Conservation (phyloP, 495 filamentous ascomycete genomes). For the Penicilliopsis zonata region DNA sequence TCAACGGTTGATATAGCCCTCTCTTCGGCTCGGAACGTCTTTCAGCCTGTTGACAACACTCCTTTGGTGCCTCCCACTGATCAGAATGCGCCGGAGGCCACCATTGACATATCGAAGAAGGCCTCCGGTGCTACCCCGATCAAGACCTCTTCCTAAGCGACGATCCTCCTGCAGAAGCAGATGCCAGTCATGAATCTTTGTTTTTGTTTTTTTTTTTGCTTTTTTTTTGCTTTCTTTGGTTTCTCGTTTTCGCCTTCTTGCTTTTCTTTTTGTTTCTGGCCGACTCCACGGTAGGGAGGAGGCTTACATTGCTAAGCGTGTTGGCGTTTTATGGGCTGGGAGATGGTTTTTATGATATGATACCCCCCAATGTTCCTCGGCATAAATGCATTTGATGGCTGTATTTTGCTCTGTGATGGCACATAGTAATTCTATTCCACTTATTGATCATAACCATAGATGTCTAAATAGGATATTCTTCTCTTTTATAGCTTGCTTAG, state of each 20-base stretch:
- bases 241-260: slow-evolving; percentile 2
- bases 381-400: neutral
- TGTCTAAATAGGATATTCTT: no score
- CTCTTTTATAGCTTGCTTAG: no score
- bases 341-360: slow-evolving; percentile 11
- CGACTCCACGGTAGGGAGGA: no score
- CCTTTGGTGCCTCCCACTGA: slow-evolving; percentile 11
- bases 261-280: slow-evolving; percentile 2
- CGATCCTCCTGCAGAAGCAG: no score
- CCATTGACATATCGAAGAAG: slow-evolving; percentile 8
- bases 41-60: slow-evolving; percentile 20
- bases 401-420: neutral
- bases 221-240: slow-evolving; percentile 3
- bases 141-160: no score
- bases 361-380: slow-evolving; percentile 1
- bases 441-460: no score
- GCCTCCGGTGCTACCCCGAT: slow-evolving; percentile 9
- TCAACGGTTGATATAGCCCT: slow-evolving; percentile 24
- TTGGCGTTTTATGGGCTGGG: neutral
- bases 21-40: slow-evolving; percentile 19
- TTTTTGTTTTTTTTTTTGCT: slow-evolving; percentile 1
- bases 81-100: slow-evolving; percentile 7
- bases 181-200: no score
- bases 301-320: neutral
- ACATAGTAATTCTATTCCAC: neutral